Percentiles rank a stretch among this genome's conserved stretches.
Evolutionary conservation across 257 asterid species (phyloP).

Genomic region (Nicotiana tabacum): DNA sequence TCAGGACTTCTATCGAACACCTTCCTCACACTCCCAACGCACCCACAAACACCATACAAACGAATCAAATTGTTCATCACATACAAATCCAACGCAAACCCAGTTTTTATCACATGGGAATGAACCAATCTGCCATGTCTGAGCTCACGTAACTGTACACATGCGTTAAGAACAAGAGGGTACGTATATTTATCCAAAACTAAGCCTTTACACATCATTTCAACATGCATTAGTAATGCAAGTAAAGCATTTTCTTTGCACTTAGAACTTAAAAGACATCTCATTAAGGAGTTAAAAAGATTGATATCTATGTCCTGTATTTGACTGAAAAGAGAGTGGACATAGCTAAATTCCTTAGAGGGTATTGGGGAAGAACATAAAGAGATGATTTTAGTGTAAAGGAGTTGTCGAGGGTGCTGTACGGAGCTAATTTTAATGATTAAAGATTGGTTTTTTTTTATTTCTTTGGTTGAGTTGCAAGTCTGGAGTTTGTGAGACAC

Average conservation of each 20-base stretch:
- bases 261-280: constrained; percentile 15
- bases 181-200: constrained; percentile 31
- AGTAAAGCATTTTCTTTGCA: constrained; percentile 7
- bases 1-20: constrained; percentile 32
- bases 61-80: constrained; percentile 35
- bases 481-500: constrained; percentile 17
- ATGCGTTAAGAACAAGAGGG: constrained; percentile 39
- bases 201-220: constrained; percentile 26
- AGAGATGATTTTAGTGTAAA: constrained; percentile 27
- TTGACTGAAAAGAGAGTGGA: constrained; percentile 23
- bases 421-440: constrained; percentile 26
- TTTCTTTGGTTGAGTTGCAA: constrained; percentile 27
- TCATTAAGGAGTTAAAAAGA: constrained; percentile 22
- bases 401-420: constrained; percentile 23
- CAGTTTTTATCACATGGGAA: constrained; percentile 29
- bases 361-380: constrained; percentile 25
- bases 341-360: constrained; percentile 22
- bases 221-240: constrained; percentile 19
- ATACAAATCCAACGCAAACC: constrained; percentile 31
- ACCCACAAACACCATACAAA: constrained; percentile 31
- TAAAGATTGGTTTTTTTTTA: constrained; percentile 16
- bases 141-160: constrained; percentile 24
- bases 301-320: constrained; percentile 16
- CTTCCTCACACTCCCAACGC: constrained; percentile 18
- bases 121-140: constrained; percentile 30